phyloP scores from a whole-genome alignment of 2,329 filamentous ascomycete species.

The Fusarium duplospermum region DNA sequence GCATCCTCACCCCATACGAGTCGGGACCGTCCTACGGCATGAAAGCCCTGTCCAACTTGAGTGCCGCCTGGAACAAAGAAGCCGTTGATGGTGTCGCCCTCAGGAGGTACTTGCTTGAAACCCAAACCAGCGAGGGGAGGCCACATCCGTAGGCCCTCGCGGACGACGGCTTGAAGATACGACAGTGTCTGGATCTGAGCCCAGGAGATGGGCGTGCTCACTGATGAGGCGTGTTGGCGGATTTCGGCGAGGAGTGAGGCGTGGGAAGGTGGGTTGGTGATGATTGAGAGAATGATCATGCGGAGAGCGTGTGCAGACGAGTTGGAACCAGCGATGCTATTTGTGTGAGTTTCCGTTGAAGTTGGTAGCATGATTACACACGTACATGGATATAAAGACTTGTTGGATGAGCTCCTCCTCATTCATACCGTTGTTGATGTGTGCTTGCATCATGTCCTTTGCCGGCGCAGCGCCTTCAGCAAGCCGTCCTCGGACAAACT shows the following conservation, averaged over 20 bases:
- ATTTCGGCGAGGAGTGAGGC: constrained; percentile 57
- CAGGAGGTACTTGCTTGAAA: constrained; percentile 64
- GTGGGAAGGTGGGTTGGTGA: constrained; percentile 58
- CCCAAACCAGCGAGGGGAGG: constrained; percentile 65
- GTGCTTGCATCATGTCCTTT: constrained; percentile 55
- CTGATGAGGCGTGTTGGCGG: constrained; percentile 50
- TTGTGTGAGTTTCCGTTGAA: not conserved
- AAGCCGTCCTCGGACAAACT: constrained; percentile 38
- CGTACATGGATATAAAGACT: constrained; percentile 54
- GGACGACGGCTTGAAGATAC: constrained; percentile 68
- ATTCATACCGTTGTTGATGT: constrained; percentile 52
- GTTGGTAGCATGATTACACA: accelerated
- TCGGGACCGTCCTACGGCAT: constrained; percentile 63
- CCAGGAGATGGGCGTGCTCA: constrained; percentile 57
- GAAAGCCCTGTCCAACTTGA: constrained; percentile 64
- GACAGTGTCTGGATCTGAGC: constrained; percentile 59
- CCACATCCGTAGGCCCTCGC: constrained; percentile 66
- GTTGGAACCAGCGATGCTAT: constrained; percentile 69
- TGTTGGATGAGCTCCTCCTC: constrained; percentile 53
- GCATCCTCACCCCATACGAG: constrained; percentile 63
- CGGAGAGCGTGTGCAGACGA: constrained; percentile 67
- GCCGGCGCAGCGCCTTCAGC: constrained; percentile 30
- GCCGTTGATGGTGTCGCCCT: constrained; percentile 64
- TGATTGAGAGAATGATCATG: constrained; percentile 62
- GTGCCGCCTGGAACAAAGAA: constrained; percentile 64